phyloP scores from a whole-genome alignment of 441 rosid species.

The Adansonia gregorii region DNA sequence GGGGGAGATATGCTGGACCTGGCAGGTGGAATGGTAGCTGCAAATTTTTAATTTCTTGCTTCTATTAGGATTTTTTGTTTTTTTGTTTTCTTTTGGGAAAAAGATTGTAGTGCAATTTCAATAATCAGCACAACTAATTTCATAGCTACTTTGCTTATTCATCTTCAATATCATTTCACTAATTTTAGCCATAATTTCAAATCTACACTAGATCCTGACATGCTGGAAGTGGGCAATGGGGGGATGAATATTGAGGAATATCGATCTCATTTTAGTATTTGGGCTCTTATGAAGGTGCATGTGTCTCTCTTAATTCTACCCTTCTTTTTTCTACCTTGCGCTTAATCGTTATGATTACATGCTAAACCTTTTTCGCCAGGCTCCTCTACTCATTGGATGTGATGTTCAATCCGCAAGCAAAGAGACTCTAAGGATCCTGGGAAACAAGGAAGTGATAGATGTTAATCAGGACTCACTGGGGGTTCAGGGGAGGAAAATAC shows the following conservation, averaged over 20 bases:
- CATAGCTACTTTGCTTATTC: background rate
- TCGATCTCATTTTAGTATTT: constrained; percentile 43
- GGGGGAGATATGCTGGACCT: constrained; percentile 47
- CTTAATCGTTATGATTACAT: background rate
- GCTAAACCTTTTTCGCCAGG: constrained; percentile 26
- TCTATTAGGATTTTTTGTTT: too few species aligned
- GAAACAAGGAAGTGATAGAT: constrained; percentile 43
- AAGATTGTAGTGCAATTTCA: too few species aligned
- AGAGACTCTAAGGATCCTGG: constrained; percentile 37
- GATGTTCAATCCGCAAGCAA: constrained; percentile 37
- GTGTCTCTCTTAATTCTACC: background rate
- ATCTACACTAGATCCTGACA: constrained; percentile 42
- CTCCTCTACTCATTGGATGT: constrained; percentile 45
- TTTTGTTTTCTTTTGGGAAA: too few species aligned
- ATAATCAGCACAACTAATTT: background rate
- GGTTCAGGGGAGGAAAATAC: constrained; percentile 42
- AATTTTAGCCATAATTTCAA: background rate
- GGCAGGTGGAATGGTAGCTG: constrained; percentile 47
- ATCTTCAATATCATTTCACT: constrained; percentile 1
- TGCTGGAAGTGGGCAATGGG: constrained; percentile 51
- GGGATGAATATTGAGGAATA: constrained; percentile 42
- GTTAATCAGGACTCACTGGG: constrained; percentile 44
- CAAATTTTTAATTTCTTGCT: background rate
- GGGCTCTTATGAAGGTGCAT: constrained; percentile 42
- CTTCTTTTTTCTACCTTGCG: background rate